Percentiles rank a stretch among this genome's conserved stretches.
phyloP scores from a whole-genome alignment of 208 protist species.

The Leishmania major region DNA sequence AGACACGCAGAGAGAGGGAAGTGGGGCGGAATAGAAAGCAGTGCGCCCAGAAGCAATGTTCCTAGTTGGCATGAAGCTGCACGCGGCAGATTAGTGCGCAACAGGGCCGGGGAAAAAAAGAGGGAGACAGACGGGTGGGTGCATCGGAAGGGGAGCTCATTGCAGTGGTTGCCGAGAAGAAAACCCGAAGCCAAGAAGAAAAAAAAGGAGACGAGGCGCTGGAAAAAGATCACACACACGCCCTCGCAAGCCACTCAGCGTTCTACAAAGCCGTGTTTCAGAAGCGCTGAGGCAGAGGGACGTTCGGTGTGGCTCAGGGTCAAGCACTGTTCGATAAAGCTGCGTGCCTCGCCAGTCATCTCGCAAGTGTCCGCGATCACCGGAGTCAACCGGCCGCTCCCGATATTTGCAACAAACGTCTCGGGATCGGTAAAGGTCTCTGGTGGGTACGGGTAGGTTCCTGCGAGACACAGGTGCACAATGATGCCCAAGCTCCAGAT shows the following conservation, averaged over 20 bases:
- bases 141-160: not conserved
- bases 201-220: not conserved
- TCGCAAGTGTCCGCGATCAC: slow-evolving; percentile 34
- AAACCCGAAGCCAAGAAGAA: not conserved
- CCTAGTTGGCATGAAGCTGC: not conserved
- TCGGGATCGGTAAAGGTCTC: slow-evolving; percentile 38
- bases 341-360: slow-evolving; percentile 16
- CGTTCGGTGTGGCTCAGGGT: slow-evolving; percentile 26
- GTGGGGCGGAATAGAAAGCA: not conserved
- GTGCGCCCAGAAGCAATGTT: not conserved
- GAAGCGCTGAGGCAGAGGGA: slow-evolving; percentile 43
- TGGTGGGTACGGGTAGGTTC: slow-evolving; percentile 56
- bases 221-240: not conserved
- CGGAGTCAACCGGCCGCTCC: slow-evolving; percentile 26
- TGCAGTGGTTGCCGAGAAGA: not conserved
- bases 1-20: not conserved
- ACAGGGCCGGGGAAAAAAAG: not conserved
- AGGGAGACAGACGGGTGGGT: not conserved
- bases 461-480: slow-evolving; percentile 69
- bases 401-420: slow-evolving; percentile 47
- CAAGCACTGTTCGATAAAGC: slow-evolving; percentile 61
- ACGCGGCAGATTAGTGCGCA: not conserved
- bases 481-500: slow-evolving; percentile 84
- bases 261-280: slow-evolving; percentile 52
- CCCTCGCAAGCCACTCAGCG: not conserved